phyloP scores from a whole-genome alignment of 1,139 yeast species.

The Ogataea hybrid region DNA sequence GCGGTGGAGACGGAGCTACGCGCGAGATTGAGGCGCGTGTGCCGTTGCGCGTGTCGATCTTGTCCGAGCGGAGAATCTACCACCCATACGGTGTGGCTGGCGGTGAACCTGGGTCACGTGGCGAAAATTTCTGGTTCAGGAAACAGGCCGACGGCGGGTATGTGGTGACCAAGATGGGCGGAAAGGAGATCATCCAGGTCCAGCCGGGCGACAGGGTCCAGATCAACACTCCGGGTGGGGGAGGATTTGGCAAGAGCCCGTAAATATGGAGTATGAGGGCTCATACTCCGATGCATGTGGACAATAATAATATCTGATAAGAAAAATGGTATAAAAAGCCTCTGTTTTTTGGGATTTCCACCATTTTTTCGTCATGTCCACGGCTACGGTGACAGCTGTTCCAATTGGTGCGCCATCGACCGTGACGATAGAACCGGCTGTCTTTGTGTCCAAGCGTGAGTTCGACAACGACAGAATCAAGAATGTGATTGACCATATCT shows the following conservation, averaged over 20 bases:
- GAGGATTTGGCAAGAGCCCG: conserved; percentile 29
- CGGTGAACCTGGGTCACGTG: too few relatives aligned
- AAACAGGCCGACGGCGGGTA: conserved; percentile 25
- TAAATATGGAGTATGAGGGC: not conserved
- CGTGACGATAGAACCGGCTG: not conserved
- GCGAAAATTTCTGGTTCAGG: too few relatives aligned
- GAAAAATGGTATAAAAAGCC: not conserved
- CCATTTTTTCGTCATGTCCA: not conserved
- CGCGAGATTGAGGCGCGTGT: too few relatives aligned
- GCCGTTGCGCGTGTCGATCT: too few relatives aligned
- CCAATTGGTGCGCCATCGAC: not conserved
- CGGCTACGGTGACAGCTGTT: not conserved
- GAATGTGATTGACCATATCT: not conserved
- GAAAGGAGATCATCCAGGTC: conserved; percentile 51
- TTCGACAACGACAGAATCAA: not conserved
- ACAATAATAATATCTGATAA: not conserved
- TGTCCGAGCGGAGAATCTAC: too few relatives aligned
- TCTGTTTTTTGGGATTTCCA: not conserved
- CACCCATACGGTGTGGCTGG: too few relatives aligned
- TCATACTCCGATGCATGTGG: not conserved
- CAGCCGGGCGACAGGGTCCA: conserved; percentile 53
- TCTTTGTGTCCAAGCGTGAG: not conserved
- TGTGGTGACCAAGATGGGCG: conserved; percentile 47
- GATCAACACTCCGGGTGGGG: conserved; percentile 49
- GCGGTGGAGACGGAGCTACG: too few relatives aligned